These are phyloP conservation scores for Physcomitrium patens DNA, from an alignment of 225 moss, liverwort and hornwort species.

Conservation along the genomic window DNA sequence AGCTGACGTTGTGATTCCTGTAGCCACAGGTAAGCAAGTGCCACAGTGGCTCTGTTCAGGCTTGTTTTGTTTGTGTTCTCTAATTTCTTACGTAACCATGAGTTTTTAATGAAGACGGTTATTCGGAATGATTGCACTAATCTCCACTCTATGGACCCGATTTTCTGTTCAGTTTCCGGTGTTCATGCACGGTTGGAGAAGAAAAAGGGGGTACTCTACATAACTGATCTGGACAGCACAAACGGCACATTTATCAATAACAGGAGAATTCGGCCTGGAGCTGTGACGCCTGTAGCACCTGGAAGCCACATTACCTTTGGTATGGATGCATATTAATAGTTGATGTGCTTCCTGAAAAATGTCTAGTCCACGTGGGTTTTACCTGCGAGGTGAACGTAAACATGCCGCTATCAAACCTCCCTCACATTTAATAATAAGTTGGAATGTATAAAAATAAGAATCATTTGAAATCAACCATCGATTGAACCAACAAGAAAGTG, in stretches of 20 bases:
- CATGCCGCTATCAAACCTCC: too few relatives aligned
- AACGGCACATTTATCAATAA: constrained; percentile 81
- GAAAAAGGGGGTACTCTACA: constrained; percentile 49
- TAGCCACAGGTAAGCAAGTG: constrained; percentile 66
- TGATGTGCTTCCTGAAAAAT: neutral
- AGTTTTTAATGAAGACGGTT: neutral
- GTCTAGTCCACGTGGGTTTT: neutral
- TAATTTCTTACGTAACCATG: neutral
- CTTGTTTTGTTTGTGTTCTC: neutral
- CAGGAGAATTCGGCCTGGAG: constrained; percentile 74
- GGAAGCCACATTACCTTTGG: constrained; percentile 76
- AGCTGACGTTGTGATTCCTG: constrained; percentile 64
- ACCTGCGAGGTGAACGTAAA: too few relatives aligned
- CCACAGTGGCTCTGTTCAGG: neutral
- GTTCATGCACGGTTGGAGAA: constrained; percentile 81
- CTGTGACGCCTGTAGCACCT: constrained; percentile 58
- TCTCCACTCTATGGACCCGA: neutral
- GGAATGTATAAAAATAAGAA: too few relatives aligned
- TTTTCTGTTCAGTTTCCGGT: constrained; percentile 55
- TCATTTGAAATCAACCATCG: too few relatives aligned
- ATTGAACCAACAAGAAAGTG: too few relatives aligned
- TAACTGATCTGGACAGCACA: constrained; percentile 80
- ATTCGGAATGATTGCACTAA: neutral
- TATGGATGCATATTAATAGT: constrained; percentile 24
- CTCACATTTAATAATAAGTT: too few relatives aligned